Percentiles rank a stretch among this genome's conserved stretches.
Evolutionary conservation across 139 green algal species (phyloP).

Genomic region (Closterium sp.): DNA sequence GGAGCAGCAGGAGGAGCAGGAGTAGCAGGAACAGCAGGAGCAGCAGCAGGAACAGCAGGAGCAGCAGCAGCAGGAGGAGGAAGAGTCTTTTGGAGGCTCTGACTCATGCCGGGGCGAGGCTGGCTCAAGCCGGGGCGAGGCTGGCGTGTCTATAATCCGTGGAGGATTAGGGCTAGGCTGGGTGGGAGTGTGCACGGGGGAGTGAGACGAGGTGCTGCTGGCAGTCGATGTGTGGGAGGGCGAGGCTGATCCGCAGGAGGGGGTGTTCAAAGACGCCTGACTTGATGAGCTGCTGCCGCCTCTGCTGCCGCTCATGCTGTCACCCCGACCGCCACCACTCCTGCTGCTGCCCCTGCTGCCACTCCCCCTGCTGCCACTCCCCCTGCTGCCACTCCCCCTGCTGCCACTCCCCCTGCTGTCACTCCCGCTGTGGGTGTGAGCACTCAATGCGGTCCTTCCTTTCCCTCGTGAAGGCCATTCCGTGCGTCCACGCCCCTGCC

Average conservation of each 20-base stretch:
- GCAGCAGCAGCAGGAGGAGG: too few species aligned
- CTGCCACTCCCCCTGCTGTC: too few species aligned
- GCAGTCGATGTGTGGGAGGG: not conserved
- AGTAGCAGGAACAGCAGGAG: too few species aligned
- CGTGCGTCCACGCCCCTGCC: not conserved
- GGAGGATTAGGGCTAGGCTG: not conserved
- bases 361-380: too few species aligned
- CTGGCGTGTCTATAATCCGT: too few species aligned
- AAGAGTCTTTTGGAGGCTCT: too few species aligned
- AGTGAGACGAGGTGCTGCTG: not conserved
- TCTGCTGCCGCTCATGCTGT: not conserved
- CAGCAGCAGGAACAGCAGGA: too few species aligned
- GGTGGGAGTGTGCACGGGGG: not conserved
- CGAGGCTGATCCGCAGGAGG: not conserved
- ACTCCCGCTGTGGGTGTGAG: not conserved
- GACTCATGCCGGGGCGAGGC: too few species aligned
- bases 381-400: too few species aligned
- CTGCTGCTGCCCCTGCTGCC: not conserved
- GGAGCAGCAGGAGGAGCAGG: too few species aligned
- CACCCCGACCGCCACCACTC: too few species aligned
- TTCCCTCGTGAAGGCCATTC: not conserved
- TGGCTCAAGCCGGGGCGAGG: too few species aligned
- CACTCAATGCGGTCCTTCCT: not conserved
- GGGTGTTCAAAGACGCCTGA: not conserved
- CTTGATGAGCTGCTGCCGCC: not conserved